Evolutionary conservation across 306 rosid genomes (phyloP), one percentile per base, ranked within the genome.

Genomic region (Carpinus viminea): DNA sequence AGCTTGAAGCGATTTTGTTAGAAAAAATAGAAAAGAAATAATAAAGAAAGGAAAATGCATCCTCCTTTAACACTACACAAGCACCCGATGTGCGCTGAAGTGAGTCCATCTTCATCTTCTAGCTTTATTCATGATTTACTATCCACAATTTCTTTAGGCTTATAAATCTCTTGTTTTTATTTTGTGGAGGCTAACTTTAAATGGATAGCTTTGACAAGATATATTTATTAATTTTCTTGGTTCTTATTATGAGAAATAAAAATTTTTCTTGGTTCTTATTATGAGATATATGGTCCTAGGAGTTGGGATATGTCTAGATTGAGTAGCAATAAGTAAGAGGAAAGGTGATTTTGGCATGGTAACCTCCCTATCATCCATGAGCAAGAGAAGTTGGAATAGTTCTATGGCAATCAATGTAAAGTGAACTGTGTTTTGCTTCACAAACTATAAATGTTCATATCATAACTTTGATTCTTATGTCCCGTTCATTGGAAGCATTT

Each of bases 41-140:
- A 15, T 2, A 15, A 62, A 18, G 10, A 18, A 68, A 12, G 16
- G 83, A 83, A 79, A 78, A 88, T 94, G 97, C 98, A 94, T 81
- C 98, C 98, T 85, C 98, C 97, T 70, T 78, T 94, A 65, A 89
- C 98, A 54, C 76, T 92, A 73, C 98, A 94, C 89, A 92, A 91
- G 85, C 98, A 94, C 80, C 98, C 98, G 0, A 91, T 89, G 97
- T 92, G 98, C 6, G 90, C 92, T 0, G 90, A 92, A 74, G 98
- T 94, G 75, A 92, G 97, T 86, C 82, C 76, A 2, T 72, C 38
- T 8, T 48, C 51, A 51, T 47, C 1, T 47, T 7, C 54, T 21
- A 7, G 7, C 72, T 41, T 20, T 45, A 73, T 17, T 53, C 31
- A 2, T 74, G 34, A 17, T 13, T 38, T 73, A 4, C 74, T 66